Conservation (phyloP, 164 flowering plant species). For the Tetracentron sinense region DNA sequence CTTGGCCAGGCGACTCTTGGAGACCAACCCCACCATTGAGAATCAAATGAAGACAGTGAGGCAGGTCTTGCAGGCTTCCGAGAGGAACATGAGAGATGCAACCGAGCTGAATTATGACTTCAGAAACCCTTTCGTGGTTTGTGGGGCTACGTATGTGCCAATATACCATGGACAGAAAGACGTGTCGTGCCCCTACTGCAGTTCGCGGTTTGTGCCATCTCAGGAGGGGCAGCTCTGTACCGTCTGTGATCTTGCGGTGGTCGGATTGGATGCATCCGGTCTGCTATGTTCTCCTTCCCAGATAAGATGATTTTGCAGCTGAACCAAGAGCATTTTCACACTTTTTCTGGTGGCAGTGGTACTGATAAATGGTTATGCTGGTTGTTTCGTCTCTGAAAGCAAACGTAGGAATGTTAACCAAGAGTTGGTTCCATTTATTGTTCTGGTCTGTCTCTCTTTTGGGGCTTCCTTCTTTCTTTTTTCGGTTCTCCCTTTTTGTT, state of each 20-base stretch:
- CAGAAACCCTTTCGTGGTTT: too few relatives aligned
- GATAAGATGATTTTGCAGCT: background rate
- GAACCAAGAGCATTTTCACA: background rate
- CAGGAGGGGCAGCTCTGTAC: conserved; percentile 17
- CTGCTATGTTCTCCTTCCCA: too few relatives aligned
- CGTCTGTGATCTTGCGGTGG: conserved; percentile 12
- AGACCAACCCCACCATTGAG: conserved; percentile 10
- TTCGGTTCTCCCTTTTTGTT: too few relatives aligned
- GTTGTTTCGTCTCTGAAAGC: background rate
- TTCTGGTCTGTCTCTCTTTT: too few relatives aligned
- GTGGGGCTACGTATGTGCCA: too few relatives aligned
- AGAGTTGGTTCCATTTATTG: too few relatives aligned
- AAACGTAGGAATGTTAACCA: background rate
- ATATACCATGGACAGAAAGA: too few relatives aligned
- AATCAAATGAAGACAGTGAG: conserved; percentile 6
- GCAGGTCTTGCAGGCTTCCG: conserved; percentile 14
- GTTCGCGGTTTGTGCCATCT: conserved; percentile 9
- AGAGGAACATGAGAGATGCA: conserved; percentile 13
- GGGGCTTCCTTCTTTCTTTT: too few relatives aligned
- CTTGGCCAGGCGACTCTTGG: conserved; percentile 11
- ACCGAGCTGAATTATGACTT: too few relatives aligned
- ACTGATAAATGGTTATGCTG: background rate
- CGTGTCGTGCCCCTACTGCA: background rate
- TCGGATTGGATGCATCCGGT: conserved; percentile 12
- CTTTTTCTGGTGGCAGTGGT: background rate